Conservation (phyloP, 148 eudicot genomes). For the Silene conica region DNA sequence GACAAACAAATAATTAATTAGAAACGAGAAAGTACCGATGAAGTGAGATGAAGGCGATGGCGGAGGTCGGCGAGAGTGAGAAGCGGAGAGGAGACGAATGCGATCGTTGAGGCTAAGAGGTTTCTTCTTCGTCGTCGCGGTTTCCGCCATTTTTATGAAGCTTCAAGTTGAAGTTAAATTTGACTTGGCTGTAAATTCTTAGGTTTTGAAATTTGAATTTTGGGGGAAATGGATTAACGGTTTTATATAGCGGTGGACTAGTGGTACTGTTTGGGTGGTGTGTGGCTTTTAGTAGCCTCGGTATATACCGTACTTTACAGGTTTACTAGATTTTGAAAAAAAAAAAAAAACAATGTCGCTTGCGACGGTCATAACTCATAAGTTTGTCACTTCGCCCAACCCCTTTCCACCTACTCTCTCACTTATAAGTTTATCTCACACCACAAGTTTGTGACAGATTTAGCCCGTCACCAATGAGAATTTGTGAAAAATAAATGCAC, state of each 20-base stretch:
- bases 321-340: too few relatives aligned
- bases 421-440: too few relatives aligned
- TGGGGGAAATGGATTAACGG: too few relatives aligned
- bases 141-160: conserved; percentile 12
- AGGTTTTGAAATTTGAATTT: conserved; percentile 11
- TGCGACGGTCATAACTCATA: too few relatives aligned
- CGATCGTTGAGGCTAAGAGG: conserved; percentile 65
- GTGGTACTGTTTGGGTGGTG: neutral
- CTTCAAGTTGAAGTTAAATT: neutral
- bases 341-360: too few relatives aligned
- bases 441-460: too few relatives aligned
- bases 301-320: too few relatives aligned
- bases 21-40: neutral
- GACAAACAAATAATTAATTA: neutral
- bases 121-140: conserved; percentile 32
- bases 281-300: too few relatives aligned
- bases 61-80: conserved; percentile 31
- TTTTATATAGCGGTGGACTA: neutral
- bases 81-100: conserved; percentile 45
- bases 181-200: neutral
- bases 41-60: neutral
- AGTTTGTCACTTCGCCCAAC: too few relatives aligned
- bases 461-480: too few relatives aligned
- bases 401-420: too few relatives aligned
- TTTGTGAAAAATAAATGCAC: too few relatives aligned